phyloP scores from a whole-genome alignment of 164 flowering plant species.

The Magnolia sinica region DNA sequence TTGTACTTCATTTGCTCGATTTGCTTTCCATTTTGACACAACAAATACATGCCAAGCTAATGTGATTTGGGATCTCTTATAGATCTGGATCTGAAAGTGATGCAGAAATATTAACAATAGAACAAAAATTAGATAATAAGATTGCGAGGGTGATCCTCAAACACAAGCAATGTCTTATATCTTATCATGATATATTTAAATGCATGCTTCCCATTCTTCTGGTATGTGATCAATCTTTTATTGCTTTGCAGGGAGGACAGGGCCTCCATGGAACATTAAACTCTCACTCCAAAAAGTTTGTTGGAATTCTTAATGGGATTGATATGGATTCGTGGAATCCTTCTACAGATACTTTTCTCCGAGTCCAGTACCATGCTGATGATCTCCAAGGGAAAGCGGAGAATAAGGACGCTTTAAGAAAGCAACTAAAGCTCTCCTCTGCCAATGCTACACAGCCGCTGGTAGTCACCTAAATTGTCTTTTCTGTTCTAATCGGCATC shows the following conservation, averaged over 20 bases:
- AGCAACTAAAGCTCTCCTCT: conserved; percentile 57
- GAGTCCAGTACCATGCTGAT: conserved; percentile 69
- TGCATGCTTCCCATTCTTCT: background rate
- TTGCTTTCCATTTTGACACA: too few species aligned
- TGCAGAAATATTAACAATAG: too few species aligned
- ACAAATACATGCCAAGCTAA: too few species aligned
- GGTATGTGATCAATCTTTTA: conserved; percentile 6
- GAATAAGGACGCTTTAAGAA: conserved; percentile 68
- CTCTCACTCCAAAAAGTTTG: conserved; percentile 75
- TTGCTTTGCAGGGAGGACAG: conserved; percentile 59
- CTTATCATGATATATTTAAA: background rate
- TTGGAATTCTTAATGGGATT: conserved; percentile 92
- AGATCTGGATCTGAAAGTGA: too few species aligned
- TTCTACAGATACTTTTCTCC: conserved; percentile 60
- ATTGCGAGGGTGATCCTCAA: background rate
- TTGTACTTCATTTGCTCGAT: too few species aligned
- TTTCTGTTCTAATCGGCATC: background rate
- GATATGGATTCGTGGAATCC: conserved; percentile 96
- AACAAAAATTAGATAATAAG: background rate
- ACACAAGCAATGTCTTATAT: background rate
- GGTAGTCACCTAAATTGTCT: conserved; percentile 36
- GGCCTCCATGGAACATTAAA: conserved; percentile 79
- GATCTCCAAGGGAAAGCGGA: conserved; percentile 80
- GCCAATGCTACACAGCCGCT: conserved; percentile 53
- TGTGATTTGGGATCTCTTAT: too few species aligned